Conservation (phyloP, 129 eudicot genomes). For the Helichrysum umbraculigerum region DNA sequence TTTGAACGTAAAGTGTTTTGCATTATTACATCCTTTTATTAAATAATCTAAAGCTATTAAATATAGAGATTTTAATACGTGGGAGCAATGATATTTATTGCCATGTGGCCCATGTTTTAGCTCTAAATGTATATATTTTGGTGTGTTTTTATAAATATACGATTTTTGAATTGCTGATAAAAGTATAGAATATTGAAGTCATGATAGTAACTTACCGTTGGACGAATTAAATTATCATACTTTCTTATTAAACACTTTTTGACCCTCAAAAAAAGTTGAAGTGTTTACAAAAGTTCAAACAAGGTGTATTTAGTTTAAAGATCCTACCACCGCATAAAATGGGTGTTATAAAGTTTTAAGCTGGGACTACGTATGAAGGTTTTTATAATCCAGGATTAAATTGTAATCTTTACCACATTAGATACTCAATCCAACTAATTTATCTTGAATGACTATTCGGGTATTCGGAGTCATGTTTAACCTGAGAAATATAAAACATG, state of each 20-base stretch:
- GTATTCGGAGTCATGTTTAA: no score
- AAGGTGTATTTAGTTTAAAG: slow-evolving; percentile 23
- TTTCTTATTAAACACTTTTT: slow-evolving; percentile 3
- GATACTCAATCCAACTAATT: no score
- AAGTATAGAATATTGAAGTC: slow-evolving; percentile 12
- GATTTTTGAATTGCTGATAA: background rate
- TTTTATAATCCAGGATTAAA: no score
- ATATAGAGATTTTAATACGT: slow-evolving; percentile 3
- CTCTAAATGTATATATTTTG: slow-evolving; percentile 12
- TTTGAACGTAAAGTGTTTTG: slow-evolving; percentile 16
- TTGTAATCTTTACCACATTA: no score
- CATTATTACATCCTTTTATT: slow-evolving; percentile 23
- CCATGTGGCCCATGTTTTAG: slow-evolving; percentile 27
- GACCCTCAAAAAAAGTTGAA: slow-evolving; percentile 11
- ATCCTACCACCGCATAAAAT: background rate
- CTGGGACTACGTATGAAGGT: no score
- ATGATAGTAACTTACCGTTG: slow-evolving; percentile 21
- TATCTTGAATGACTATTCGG: no score
- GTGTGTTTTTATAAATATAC: background rate
- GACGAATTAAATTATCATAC: slow-evolving; percentile 16
- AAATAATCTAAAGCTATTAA: slow-evolving; percentile 9
- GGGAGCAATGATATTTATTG: slow-evolving; percentile 18
- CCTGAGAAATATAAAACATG: no score
- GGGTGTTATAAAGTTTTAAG: no score
- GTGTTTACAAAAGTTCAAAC: slow-evolving; percentile 34